phyloP scores from a whole-genome alignment of 2,329 filamentous ascomycete species.

The Botrytis paeoniae region DNA sequence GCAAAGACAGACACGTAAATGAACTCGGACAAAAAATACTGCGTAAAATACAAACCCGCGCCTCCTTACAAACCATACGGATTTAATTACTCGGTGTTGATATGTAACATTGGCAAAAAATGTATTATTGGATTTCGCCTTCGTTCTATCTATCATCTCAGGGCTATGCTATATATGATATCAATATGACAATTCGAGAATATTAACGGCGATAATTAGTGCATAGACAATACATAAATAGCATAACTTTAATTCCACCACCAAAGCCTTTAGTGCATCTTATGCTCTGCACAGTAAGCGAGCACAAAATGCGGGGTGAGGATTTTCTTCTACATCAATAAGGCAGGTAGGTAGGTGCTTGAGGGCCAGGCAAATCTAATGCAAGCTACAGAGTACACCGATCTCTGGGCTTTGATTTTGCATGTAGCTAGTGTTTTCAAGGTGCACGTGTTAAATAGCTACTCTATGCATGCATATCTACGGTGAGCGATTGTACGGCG shows the following conservation, averaged over 20 bases:
- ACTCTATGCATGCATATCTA: neutral
- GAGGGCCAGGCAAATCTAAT: neutral
- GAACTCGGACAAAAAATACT: neutral
- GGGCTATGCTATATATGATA: no score
- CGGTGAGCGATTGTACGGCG: neutral
- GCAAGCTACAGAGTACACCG: neutral
- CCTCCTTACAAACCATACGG: neutral
- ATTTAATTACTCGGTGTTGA: neutral
- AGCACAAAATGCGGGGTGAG: constrained; percentile 10
- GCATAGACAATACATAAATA: constrained; percentile 3
- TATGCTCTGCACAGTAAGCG: neutral
- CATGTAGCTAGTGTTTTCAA: neutral
- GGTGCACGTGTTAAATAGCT: neutral
- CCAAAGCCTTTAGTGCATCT: neutral
- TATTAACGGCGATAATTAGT: neutral
- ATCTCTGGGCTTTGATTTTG: neutral
- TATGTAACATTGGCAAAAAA: neutral
- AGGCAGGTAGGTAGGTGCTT: neutral
- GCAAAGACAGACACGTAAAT: no score
- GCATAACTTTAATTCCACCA: constrained; percentile 17
- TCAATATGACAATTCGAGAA: neutral
- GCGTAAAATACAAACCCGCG: neutral
- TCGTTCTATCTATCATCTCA: neutral
- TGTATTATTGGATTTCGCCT: neutral
- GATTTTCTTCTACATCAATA: neutral